Conservation (phyloP, 805 yeast species). For the Saccharomycopsis oosterbeekiorum region DNA sequence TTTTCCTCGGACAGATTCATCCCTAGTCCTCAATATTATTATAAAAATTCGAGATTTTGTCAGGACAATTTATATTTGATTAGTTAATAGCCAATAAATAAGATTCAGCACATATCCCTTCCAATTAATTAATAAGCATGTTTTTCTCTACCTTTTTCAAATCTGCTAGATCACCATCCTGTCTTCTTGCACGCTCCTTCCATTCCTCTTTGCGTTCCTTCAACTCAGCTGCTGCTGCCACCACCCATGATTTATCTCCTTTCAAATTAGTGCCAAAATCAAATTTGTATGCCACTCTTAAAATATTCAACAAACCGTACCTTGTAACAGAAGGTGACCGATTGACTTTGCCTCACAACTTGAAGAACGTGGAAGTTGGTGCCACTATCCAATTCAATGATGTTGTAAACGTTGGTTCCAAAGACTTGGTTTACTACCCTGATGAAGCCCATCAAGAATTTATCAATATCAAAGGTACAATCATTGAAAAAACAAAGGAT, state of each 20-base stretch:
- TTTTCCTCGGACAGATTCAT: too few species aligned
- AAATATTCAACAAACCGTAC: constrained; percentile 75
- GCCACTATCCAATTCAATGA: constrained; percentile 66
- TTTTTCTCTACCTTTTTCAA: not conserved
- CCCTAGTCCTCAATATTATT: too few species aligned
- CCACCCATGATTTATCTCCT: constrained; percentile 39
- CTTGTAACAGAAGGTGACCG: constrained; percentile 87
- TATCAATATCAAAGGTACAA: constrained; percentile 61
- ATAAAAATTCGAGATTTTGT: too few species aligned
- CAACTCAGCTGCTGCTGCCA: not conserved
- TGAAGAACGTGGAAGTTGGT: constrained; percentile 74
- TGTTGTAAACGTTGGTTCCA: constrained; percentile 75
- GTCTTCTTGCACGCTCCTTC: not conserved
- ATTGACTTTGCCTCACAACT: constrained; percentile 65
- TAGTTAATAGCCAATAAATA: too few species aligned
- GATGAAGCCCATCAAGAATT: constrained; percentile 22
- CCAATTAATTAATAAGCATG: not conserved
- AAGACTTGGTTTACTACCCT: constrained; percentile 53
- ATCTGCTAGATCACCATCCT: not conserved
- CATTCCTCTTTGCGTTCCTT: not conserved
- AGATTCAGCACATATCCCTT: too few species aligned
- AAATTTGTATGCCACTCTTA: constrained; percentile 71
- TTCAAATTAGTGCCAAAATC: constrained; percentile 55
- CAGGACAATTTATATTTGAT: too few species aligned
- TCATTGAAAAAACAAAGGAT: constrained; percentile 76